Percentiles rank a stretch among this genome's conserved stretches.
Conservation (phyloP, 495 filamentous ascomycete genomes). For the Aspergillus sparsus region DNA sequence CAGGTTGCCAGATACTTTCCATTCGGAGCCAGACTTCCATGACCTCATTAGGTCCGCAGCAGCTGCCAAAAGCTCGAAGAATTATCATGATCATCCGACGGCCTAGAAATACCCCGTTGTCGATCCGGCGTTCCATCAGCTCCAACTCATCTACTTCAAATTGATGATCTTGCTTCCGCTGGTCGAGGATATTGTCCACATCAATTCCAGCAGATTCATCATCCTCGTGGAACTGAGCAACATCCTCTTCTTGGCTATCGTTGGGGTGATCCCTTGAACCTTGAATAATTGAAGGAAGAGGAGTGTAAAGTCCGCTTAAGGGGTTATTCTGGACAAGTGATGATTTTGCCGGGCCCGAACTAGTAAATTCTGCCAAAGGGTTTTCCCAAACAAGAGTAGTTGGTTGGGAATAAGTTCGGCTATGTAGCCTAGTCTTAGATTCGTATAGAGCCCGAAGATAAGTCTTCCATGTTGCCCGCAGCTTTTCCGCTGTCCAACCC, state of each 20-base stretch:
- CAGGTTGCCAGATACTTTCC: slow-evolving; percentile 44
- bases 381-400: slow-evolving; percentile 41
- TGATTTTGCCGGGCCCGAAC: not conserved
- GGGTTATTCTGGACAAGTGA: not conserved
- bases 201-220: slow-evolving; percentile 18
- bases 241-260: slow-evolving; percentile 4
- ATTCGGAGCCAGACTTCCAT: slow-evolving; percentile 46
- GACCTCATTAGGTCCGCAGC: slow-evolving; percentile 39
- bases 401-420: slow-evolving; percentile 19
- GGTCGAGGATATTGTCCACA: slow-evolving; percentile 25
- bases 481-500: slow-evolving; percentile 62
- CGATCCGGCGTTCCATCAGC: slow-evolving; percentile 31
- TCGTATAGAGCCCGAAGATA: slow-evolving; percentile 56
- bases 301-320: slow-evolving; percentile 32
- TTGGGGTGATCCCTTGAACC: not conserved
- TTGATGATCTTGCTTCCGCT: slow-evolving; percentile 10
- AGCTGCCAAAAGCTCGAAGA: slow-evolving; percentile 46
- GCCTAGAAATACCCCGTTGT: slow-evolving; percentile 48
- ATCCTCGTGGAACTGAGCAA: slow-evolving; percentile 1
- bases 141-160: slow-evolving; percentile 18
- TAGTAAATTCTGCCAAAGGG: slow-evolving; percentile 27
- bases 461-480: slow-evolving; percentile 47
- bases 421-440: slow-evolving; percentile 52
- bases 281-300: slow-evolving; percentile 27
- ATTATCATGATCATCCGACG: slow-evolving; percentile 44